A percentile compares a stretch with the other conserved stretches of the same genome.
Evolutionary conservation across 495 filamentous ascomycete genomes (phyloP).

Genomic region (Penicillium macrosclerotiorum): DNA sequence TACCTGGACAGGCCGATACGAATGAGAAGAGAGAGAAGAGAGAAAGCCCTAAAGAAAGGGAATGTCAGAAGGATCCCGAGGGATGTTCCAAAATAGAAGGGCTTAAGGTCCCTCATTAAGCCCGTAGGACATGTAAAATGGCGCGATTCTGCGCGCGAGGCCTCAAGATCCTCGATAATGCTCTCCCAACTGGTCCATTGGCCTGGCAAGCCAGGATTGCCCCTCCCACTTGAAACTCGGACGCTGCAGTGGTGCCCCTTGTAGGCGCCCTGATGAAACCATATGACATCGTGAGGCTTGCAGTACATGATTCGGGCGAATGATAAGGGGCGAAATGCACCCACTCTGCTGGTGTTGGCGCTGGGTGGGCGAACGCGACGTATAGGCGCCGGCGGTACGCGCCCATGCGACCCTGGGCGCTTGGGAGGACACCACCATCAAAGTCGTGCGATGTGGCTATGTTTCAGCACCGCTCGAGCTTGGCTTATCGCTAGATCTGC

Average conservation of each 20-base stretch:
- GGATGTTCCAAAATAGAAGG: too few relatives aligned
- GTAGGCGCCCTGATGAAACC: constrained; percentile 42
- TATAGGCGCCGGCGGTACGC: constrained; percentile 32
- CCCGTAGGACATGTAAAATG: constrained; percentile 6
- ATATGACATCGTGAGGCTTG: constrained; percentile 15
- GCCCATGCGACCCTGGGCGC: constrained; percentile 31
- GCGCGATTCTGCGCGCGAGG: constrained; percentile 19
- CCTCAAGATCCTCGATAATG: constrained; percentile 8
- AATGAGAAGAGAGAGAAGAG: constrained; percentile 9
- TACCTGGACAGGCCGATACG: too few relatives aligned
- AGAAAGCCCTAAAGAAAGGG: constrained; percentile 1
- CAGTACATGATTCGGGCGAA: constrained; percentile 3
- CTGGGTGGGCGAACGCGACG: constrained; percentile 17
- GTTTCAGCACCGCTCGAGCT: too few relatives aligned
- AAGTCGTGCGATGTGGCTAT: not conserved
- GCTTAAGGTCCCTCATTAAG: constrained; percentile 24
- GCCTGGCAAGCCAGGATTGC: constrained; percentile 6
- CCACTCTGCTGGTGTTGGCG: constrained; percentile 1
- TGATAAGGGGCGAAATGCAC: constrained; percentile 15
- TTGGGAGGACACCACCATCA: constrained; percentile 13
- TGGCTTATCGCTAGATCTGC: too few relatives aligned
- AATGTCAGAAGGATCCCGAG: not conserved
- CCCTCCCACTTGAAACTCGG: constrained; percentile 27
- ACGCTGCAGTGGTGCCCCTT: constrained; percentile 16
- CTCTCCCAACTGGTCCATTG: constrained; percentile 4